Evolutionary conservation across 2,329 filamentous ascomycete genomes (phyloP), one percentile per base, ranked within the genome.

Genomic region (Sarocladiaceae sp.): DNA sequence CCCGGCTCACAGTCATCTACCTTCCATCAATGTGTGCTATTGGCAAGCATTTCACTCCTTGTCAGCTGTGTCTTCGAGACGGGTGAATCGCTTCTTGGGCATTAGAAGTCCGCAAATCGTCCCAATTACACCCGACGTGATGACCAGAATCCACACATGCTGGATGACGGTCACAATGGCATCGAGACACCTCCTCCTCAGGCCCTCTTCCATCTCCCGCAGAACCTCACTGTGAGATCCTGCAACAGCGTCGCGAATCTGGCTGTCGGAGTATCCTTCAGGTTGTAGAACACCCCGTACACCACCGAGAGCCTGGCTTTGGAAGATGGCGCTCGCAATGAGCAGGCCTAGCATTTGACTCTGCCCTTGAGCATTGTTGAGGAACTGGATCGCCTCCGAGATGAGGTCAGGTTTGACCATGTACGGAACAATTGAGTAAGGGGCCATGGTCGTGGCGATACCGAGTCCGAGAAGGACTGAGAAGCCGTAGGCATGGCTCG

Each of bases 401-500:
- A 66, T 57, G 20, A 62, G 59, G 1, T 58, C 50, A 4, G 62
- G 55, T 3, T 55, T 40, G 13, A 69, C 66, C 15, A 60, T 65
- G 2, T 59, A 59, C 23, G 62, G 60, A 1, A 62, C 64, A n/a
- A 71, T 59, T 1, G 64, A 59, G 56, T 68, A 73, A 11, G 59
- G 60, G 0, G 66, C 62, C 53, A 71, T 64, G 10, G 64, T 60
- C 37, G 60, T 63, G 0, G 59, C 70, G 1, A 61, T 58, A 5
- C 74, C 73, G 6, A 72, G 57, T 4, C 69, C 74, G 1, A 75
- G 54, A 3, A 78, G 59, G 8, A 74, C 58, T 2, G 55, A 60
- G 26, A 63, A 64, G 22, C 68, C 68, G 40, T 69, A 70, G 3
- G 29, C 55, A 53, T 2, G 57, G 50, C 0, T 55, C 55, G 12